Conservation (phyloP, 1,139 yeast species). For the Debaryomyces psychrophilus region DNA sequence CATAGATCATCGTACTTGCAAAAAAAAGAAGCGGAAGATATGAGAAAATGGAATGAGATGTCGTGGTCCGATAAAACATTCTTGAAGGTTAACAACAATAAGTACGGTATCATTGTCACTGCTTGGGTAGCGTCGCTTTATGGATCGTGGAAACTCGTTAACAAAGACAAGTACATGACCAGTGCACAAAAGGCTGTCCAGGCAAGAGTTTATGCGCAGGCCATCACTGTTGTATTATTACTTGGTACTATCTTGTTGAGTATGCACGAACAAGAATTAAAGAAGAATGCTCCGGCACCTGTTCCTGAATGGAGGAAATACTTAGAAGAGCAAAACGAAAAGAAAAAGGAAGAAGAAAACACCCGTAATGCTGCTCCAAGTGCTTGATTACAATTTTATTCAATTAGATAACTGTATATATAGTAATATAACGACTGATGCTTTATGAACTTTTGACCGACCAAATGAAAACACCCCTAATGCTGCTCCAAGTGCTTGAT, state of each 20-base stretch:
- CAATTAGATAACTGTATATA: not conserved
- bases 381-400: not conserved
- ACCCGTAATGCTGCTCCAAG: not conserved
- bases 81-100: conserved; percentile 53
- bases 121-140: conserved; percentile 88
- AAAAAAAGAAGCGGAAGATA: conserved; percentile 31
- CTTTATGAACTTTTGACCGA: not conserved
- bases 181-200: conserved; percentile 82
- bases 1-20: conserved; percentile 32
- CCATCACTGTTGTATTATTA: conserved; percentile 64
- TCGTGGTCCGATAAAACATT: conserved; percentile 45
- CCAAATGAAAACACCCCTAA: not conserved
- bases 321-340: conserved; percentile 21
- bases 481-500: not conserved
- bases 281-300: conserved; percentile 32
- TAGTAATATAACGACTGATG: not conserved
- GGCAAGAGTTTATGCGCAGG: conserved; percentile 93
- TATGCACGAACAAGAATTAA: conserved; percentile 55
- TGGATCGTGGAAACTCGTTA: conserved; percentile 76
- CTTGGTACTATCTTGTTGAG: conserved; percentile 64
- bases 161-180: conserved; percentile 73
- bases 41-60: conserved; percentile 48
- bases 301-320: conserved; percentile 41
- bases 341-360: conserved; percentile 4
- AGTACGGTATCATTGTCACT: conserved; percentile 71